phyloP scores from a whole-genome alignment of 768 basidiomycete genomes.

The Megacollybia marginata region DNA sequence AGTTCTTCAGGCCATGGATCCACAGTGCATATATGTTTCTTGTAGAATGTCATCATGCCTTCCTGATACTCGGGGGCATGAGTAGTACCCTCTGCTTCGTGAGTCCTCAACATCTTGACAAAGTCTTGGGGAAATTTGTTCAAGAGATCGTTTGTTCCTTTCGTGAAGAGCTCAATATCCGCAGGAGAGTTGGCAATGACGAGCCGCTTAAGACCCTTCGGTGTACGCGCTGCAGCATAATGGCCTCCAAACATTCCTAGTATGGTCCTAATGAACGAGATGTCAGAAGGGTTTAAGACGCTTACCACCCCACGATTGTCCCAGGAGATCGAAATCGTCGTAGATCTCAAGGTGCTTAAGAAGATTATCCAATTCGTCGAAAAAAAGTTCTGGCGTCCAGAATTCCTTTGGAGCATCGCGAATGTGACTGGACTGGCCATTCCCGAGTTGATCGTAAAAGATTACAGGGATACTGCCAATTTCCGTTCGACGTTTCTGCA shows the following conservation, averaged over 20 bases:
- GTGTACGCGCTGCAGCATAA: slow-evolving; percentile 27
- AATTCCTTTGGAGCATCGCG: slow-evolving; percentile 25
- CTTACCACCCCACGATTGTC: slow-evolving; percentile 39
- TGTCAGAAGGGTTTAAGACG: background rate
- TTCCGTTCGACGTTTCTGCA: no score
- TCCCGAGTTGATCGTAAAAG: slow-evolving; percentile 39
- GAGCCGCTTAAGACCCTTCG: slow-evolving; percentile 37
- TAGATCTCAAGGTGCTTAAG: slow-evolving; percentile 24
- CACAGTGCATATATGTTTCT: background rate
- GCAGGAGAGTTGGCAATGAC: slow-evolving; percentile 40
- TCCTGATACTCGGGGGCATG: slow-evolving; percentile 27
- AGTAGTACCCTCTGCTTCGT: slow-evolving; percentile 29
- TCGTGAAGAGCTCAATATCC: slow-evolving; percentile 35
- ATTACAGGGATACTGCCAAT: slow-evolving; percentile 20
- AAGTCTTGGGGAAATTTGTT: slow-evolving; percentile 25
- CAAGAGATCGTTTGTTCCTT: slow-evolving; percentile 20
- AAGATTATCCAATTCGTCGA: slow-evolving; percentile 35
- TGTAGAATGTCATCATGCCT: slow-evolving; percentile 10
- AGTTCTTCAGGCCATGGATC: slow-evolving; percentile 6
- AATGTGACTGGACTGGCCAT: slow-evolving; percentile 30
- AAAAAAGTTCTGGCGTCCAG: slow-evolving; percentile 34
- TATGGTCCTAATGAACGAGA: background rate
- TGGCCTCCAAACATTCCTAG: slow-evolving; percentile 39
- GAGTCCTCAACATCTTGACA: slow-evolving; percentile 22
- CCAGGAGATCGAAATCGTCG: slow-evolving; percentile 24